phyloP scores from a whole-genome alignment of 1,139 yeast species.

The Meyerozyma smithsonii region DNA sequence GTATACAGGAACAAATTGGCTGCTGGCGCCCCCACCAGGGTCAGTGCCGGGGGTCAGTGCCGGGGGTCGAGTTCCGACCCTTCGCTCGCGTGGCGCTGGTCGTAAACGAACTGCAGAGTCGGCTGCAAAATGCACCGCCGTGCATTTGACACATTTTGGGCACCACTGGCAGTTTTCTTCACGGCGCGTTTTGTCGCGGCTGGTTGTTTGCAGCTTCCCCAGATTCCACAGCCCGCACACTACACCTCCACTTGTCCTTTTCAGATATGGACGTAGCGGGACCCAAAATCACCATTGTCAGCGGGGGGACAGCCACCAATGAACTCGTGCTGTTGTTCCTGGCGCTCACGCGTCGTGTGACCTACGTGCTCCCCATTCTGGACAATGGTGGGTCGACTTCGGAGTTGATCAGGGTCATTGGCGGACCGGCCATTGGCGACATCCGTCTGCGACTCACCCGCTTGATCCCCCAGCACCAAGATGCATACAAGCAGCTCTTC shows the following conservation, averaged over 20 bases:
- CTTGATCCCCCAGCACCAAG: constrained; percentile 51
- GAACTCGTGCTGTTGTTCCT: constrained; percentile 50
- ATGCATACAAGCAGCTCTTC: constrained; percentile 43
- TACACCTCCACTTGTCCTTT: background rate
- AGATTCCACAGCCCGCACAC: background rate
- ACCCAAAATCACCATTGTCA: constrained; percentile 40
- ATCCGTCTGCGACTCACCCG: constrained; percentile 77
- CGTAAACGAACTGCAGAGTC: too few relatives aligned
- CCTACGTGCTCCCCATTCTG: constrained; percentile 76
- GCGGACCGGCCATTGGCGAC: constrained; percentile 96
- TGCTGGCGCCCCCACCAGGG: too few relatives aligned
- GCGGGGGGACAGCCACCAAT: constrained; percentile 79
- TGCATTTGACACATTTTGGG: too few relatives aligned
- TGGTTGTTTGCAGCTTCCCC: constrained; percentile 1
- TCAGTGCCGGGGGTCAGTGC: too few relatives aligned
- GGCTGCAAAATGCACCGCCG: too few relatives aligned
- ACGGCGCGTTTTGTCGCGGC: background rate
- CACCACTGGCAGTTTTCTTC: too few relatives aligned
- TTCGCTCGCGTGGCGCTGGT: background rate
- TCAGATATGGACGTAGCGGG: background rate
- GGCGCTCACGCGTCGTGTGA: constrained; percentile 34
- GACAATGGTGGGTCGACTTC: constrained; percentile 97
- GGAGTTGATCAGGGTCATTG: constrained; percentile 81
- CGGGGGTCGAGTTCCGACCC: background rate
- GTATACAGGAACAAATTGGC: too few relatives aligned